Evolutionary conservation across 108 stramenopile genomes (phyloP).

Genomic region (Bacterosira constricta): DNA sequence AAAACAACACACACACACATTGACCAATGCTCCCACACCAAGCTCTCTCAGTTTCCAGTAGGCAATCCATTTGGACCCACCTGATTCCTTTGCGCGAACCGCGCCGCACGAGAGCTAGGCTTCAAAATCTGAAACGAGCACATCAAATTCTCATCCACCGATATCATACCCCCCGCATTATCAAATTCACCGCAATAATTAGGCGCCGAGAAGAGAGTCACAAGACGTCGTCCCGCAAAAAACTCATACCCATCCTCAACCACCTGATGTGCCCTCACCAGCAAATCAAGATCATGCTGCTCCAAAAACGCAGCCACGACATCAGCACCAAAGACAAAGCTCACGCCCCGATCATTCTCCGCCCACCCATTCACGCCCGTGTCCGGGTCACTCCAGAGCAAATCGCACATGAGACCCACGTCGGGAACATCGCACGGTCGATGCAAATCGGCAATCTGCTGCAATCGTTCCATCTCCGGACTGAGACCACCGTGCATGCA

Average conservation of each 20-base stretch:
- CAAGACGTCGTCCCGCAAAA: slow-evolving; percentile 82
- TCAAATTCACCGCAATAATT: slow-evolving; percentile 90
- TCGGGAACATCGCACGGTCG: slow-evolving; percentile 94
- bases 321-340: slow-evolving; percentile 93
- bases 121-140: slow-evolving; percentile 76
- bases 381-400: slow-evolving; percentile 96
- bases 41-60: slow-evolving; percentile 11
- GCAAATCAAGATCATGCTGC: slow-evolving; percentile 86
- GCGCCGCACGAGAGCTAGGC: slow-evolving; percentile 48
- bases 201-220: slow-evolving; percentile 85
- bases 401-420: slow-evolving; percentile 92
- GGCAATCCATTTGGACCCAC: slow-evolving; percentile 24
- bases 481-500: slow-evolving; percentile 96
- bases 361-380: slow-evolving; percentile 82
- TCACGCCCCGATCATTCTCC: slow-evolving; percentile 95
- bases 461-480: slow-evolving; percentile 78
- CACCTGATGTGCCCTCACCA: slow-evolving; percentile 96
- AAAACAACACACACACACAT: background rate
- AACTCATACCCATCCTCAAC: slow-evolving; percentile 97
- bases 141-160: slow-evolving; percentile 71
- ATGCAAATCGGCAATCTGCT: slow-evolving; percentile 83
- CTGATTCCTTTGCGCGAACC: slow-evolving; percentile 51
- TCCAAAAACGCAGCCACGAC: slow-evolving; percentile 79
- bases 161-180: slow-evolving; percentile 87
- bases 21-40: background rate